Conservation (phyloP, 805 yeast genomes). For the Candida maris region DNA sequence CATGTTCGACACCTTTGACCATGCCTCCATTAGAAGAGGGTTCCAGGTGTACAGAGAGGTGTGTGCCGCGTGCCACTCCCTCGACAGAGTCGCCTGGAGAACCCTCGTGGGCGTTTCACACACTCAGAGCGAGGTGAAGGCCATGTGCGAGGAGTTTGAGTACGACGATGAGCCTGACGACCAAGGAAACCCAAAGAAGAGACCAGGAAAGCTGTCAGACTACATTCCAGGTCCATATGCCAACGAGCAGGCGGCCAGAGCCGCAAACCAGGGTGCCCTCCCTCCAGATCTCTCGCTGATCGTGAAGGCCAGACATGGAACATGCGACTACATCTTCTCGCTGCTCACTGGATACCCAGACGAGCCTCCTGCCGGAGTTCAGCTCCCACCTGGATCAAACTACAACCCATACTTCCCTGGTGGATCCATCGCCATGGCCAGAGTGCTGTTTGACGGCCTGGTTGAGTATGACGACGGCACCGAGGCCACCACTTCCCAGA, state of each 20-base stretch:
- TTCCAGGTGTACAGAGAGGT: constrained; percentile 98
- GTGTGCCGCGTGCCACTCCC: constrained; percentile 97
- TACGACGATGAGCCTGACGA: constrained; percentile 96
- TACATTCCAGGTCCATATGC: constrained; percentile 92
- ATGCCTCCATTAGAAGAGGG: constrained; percentile 96
- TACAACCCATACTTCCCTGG: constrained; percentile 99
- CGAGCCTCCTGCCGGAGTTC: constrained; percentile 97
- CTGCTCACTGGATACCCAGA: constrained; percentile 98
- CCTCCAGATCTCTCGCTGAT: constrained; percentile 97
- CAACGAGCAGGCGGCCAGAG: constrained; percentile 99
- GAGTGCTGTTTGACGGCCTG: constrained; percentile 94
- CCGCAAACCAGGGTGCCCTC: constrained; percentile 98
- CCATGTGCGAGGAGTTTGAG: constrained; percentile 93
- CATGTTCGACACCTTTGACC: constrained; percentile 87
- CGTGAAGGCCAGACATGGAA: constrained; percentile 99
- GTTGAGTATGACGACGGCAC: constrained; percentile 99
- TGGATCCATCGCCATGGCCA: constrained; percentile 98
- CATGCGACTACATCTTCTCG: constrained; percentile 90
- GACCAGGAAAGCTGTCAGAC: constrained; percentile 97
- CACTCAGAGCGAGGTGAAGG: constrained; percentile 84
- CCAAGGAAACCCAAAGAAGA: constrained; percentile 95
- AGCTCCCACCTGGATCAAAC: constrained; percentile 88
- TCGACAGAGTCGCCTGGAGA: constrained; percentile 98
- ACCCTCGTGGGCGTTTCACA: constrained; percentile 95
- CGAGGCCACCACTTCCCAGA: constrained; percentile 96